Base-by-base conservation (phyloP, 2,329 filamentous ascomycete species). In the Chrysosphaeria jannelii region DNA sequence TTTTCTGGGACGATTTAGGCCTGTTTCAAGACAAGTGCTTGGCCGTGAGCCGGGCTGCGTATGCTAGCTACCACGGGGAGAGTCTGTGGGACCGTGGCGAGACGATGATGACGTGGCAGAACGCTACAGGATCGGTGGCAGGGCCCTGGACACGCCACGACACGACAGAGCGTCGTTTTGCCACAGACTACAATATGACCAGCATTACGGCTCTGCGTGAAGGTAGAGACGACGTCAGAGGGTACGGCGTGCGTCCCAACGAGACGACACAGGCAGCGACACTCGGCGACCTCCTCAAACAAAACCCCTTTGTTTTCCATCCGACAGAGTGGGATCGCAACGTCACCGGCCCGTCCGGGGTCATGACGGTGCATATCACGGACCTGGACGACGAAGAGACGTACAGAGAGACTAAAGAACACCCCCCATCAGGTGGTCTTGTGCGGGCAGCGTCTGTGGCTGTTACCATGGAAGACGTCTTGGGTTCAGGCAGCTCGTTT, bases 1-100 rank as follows among this genome's bases (percentile, higher is more conserved):
- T 72, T 41, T 67, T 61, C 2, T 91, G 79, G 79, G 57, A 66
- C 16, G 53, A 76, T 27, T 47, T 91, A 12, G 48, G 50, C 0
- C 44, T 49, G 1, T 75, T 79, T 28, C 63, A 60, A 37, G 46
- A 64, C 28, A 57, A 58, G 31, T 71, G 65, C 25, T 48, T 57
- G 26, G 50, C 64, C 33, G 66, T 56, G 39, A 65, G 54, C 31
- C 50, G 45, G 24, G 51, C 57, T 34, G 55, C 53, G 5, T 46
- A 48, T 20, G 44, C 28, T 6, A 11, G 14, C 10, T 15, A 17
- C 6, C 20, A 33, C 8, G 34, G 33, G 5, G 20, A 28, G 12
- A 33, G 32, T 14, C 30, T 35, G 13, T 43, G 41, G 40, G 39
- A 40, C 22, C 23, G 33, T 9, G 40, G 35, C 8, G 28, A 31